Percentiles rank a stretch among this genome's conserved stretches.
Conservation (phyloP, 768 basidiomycete genomes). For the Pulveroboletus frians region DNA sequence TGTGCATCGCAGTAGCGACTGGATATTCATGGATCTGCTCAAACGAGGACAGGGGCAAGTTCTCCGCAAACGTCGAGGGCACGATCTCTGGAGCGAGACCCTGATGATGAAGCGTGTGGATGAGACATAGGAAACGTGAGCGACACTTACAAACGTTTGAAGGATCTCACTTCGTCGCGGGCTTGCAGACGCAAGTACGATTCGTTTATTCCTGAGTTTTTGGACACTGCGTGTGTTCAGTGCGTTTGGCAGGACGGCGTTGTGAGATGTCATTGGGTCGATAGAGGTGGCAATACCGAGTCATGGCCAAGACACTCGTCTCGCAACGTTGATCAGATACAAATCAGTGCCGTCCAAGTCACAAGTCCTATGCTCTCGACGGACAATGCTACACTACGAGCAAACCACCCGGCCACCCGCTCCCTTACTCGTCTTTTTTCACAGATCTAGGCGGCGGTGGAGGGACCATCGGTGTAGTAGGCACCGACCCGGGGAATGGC, state of each 20-base stretch:
- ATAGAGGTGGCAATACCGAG: neutral
- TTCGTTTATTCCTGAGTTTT: conserved; percentile 68
- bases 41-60: conserved; percentile 63
- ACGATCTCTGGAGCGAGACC: conserved; percentile 66
- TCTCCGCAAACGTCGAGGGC: conserved; percentile 76
- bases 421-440: conserved; percentile 27
- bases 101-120: conserved; percentile 23
- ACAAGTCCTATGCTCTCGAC: neutral
- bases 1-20: conserved; percentile 68
- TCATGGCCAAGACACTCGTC: neutral
- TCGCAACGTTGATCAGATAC: neutral
- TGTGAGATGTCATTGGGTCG: conserved; percentile 29
- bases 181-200: conserved; percentile 83
- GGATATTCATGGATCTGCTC: conserved; percentile 70
- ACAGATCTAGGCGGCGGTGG: conserved; percentile 19
- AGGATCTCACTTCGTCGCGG: conserved; percentile 84
- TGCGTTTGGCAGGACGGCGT: conserved; percentile 56
- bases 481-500: conserved; percentile 16
- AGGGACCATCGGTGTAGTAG: conserved; percentile 14
- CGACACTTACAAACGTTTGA: conserved; percentile 55
- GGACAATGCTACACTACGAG: conserved; percentile 1
- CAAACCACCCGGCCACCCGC: neutral
- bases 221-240: conserved; percentile 55
- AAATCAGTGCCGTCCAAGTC: neutral
- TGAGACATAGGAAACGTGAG: neutral